phyloP scores from a whole-genome alignment of 805 yeast species.

The Myxozyma lipomycoides region DNA sequence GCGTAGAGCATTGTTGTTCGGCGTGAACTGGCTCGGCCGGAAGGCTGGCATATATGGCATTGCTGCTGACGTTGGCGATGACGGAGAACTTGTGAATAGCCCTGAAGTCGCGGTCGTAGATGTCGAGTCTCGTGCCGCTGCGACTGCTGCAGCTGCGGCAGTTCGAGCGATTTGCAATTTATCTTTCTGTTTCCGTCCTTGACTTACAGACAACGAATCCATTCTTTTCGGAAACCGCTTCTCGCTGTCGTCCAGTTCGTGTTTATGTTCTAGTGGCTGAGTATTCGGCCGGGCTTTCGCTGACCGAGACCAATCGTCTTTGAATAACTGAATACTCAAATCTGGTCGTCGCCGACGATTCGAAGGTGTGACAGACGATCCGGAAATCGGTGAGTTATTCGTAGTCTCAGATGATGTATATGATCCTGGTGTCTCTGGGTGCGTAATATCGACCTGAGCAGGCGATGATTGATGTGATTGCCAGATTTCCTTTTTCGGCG shows the following conservation, averaged over 20 bases:
- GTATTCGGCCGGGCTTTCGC: neutral
- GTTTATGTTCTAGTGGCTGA: neutral
- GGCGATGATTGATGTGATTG: constrained; percentile 1
- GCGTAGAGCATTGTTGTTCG: neutral
- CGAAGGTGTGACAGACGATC: neutral
- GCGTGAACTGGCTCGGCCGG: neutral
- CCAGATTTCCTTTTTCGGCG: neutral
- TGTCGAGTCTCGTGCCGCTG: neutral
- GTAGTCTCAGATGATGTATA: neutral
- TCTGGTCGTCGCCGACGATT: constrained; percentile 23
- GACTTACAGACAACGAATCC: constrained; percentile 35
- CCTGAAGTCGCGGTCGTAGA: neutral
- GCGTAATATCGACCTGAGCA: neutral
- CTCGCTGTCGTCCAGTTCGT: neutral
- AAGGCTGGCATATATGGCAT: neutral
- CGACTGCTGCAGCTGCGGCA: constrained; percentile 1
- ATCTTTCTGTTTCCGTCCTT: neutral
- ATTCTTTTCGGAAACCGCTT: constrained; percentile 12
- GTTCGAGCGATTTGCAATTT: neutral
- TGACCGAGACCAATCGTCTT: constrained; percentile 4
- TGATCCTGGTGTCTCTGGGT: constrained; percentile 1
- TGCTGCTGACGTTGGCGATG: neutral
- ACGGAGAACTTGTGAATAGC: neutral
- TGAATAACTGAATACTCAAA: constrained; percentile 20
- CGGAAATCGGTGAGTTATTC: neutral